A percentile compares a stretch with the other conserved stretches of the same genome.
phyloP scores from a whole-genome alignment of 805 yeast genomes.

The Metschnikowia noctiluminum region DNA sequence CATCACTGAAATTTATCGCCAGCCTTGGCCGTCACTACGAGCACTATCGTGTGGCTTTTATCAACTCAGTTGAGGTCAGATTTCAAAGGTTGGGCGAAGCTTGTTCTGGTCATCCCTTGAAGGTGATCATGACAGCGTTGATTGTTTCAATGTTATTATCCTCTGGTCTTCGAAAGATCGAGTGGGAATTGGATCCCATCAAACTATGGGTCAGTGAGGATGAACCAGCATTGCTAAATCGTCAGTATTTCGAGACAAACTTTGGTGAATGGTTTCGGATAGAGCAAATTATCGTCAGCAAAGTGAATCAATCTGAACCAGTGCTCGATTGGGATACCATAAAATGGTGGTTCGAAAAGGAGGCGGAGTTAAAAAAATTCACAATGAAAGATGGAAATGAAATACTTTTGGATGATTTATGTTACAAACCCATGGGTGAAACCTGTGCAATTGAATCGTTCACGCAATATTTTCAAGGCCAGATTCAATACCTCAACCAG shows the following conservation, averaged over 20 bases:
- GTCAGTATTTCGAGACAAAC: slow-evolving; percentile 65
- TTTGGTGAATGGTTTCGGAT: slow-evolving; percentile 93
- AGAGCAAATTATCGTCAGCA: slow-evolving; percentile 70
- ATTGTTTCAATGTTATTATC: slow-evolving; percentile 44
- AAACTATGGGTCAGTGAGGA: slow-evolving; percentile 85
- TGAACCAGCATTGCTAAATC: slow-evolving; percentile 67
- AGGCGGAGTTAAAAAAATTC: slow-evolving; percentile 43
- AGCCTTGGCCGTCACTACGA: background rate
- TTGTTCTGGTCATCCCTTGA: slow-evolving; percentile 60
- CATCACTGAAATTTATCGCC: background rate
- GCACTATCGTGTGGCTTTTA: slow-evolving; percentile 2
- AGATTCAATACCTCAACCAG: slow-evolving; percentile 46
- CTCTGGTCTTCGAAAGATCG: slow-evolving; percentile 47
- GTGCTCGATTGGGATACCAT: slow-evolving; percentile 62
- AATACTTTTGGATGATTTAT: slow-evolving; percentile 55
- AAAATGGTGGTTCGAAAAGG: slow-evolving; percentile 89
- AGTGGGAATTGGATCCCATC: slow-evolving; percentile 76
- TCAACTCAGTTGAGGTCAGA: slow-evolving; percentile 19
- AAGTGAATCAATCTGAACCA: slow-evolving; percentile 57
- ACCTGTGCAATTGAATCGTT: slow-evolving; percentile 82
- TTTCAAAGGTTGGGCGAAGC: slow-evolving; percentile 52
- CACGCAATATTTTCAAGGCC: slow-evolving; percentile 81
- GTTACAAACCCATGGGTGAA: slow-evolving; percentile 80
- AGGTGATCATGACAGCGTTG: slow-evolving; percentile 22
- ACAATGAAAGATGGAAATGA: slow-evolving; percentile 20